Conservation (phyloP, 2,329 filamentous ascomycete species). For the Aspergillus candidus region DNA sequence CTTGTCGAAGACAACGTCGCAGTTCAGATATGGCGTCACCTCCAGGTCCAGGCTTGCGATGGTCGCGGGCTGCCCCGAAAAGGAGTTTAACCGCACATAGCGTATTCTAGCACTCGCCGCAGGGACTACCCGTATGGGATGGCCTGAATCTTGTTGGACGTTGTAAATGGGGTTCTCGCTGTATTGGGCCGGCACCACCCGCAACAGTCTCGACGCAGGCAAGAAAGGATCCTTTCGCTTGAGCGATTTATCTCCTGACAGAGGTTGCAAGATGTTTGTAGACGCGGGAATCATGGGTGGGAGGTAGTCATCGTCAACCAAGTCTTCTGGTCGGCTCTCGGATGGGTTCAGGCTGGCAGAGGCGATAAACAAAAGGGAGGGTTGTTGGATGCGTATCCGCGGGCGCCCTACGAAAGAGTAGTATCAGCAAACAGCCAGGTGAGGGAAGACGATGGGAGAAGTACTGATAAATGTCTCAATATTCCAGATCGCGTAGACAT, state of each 20-base stretch:
- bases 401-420: constrained; percentile 31
- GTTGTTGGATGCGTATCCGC: constrained; percentile 50
- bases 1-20: constrained; percentile 45
- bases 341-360: constrained; percentile 42
- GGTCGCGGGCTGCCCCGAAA: constrained; percentile 40
- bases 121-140: constrained; percentile 50
- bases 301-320: constrained; percentile 47
- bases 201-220: constrained; percentile 52
- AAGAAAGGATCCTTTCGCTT: constrained; percentile 47
- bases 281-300: constrained; percentile 51
- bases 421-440: constrained; percentile 9
- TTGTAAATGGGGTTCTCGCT: constrained; percentile 47
- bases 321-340: constrained; percentile 31
- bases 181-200: constrained; percentile 48
- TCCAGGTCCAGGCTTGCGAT: constrained; percentile 53
- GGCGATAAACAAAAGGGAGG: constrained; percentile 51
- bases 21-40: constrained; percentile 47
- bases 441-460: not conserved
- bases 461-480: constrained; percentile 38
- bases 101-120: constrained; percentile 52
- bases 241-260: constrained; percentile 46
- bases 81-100: constrained; percentile 46
- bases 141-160: constrained; percentile 48
- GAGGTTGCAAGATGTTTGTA: constrained; percentile 52
- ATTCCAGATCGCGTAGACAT: constrained; percentile 42